These are phyloP conservation scores for Rhizopus sp. DNA, from an alignment of 371 early-diverging fungal species.

Conservation along the genomic window DNA sequence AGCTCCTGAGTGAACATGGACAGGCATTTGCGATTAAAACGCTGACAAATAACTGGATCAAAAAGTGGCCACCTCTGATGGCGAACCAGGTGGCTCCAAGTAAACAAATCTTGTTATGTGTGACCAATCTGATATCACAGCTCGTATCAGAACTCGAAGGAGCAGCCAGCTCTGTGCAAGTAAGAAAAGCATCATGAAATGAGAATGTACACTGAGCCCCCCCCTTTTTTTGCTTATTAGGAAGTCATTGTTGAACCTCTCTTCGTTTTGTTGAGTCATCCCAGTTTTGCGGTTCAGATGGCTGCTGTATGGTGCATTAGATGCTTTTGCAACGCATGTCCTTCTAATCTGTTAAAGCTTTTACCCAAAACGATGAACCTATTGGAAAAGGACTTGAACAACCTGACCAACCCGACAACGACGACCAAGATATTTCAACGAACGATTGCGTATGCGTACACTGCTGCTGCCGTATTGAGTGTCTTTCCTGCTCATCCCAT, in stretches of 20 bases:
- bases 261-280: conserved; percentile 66
- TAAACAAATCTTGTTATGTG: conserved; percentile 65
- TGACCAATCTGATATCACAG: conserved; percentile 71
- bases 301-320: conserved; percentile 76
- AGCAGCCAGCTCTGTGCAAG: conserved; percentile 72
- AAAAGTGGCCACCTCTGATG: conserved; percentile 69
- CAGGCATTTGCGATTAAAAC: conserved; percentile 74
- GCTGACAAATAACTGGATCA: conserved; percentile 67
- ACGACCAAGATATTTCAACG: conserved; percentile 55
- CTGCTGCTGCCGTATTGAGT: conserved; percentile 72
- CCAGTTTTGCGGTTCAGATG: conserved; percentile 74
- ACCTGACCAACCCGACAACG: conserved; percentile 45
- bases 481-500: conserved; percentile 70
- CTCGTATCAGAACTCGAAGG: conserved; percentile 81
- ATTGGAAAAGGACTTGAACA: conserved; percentile 62
- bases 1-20: conserved; percentile 77
- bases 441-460: conserved; percentile 66
- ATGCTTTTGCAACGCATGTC: conserved; percentile 69
- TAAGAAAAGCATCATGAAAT: conserved; percentile 14
- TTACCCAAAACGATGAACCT: conserved; percentile 59
- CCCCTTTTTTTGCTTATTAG: conserved; percentile 29
- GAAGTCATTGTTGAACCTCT: conserved; percentile 67
- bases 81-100: conserved; percentile 63
- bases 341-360: conserved; percentile 62
- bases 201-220: not conserved